Conservation (phyloP, 2,329 filamentous ascomycete species). For the Biscogniauxia sp. region DNA sequence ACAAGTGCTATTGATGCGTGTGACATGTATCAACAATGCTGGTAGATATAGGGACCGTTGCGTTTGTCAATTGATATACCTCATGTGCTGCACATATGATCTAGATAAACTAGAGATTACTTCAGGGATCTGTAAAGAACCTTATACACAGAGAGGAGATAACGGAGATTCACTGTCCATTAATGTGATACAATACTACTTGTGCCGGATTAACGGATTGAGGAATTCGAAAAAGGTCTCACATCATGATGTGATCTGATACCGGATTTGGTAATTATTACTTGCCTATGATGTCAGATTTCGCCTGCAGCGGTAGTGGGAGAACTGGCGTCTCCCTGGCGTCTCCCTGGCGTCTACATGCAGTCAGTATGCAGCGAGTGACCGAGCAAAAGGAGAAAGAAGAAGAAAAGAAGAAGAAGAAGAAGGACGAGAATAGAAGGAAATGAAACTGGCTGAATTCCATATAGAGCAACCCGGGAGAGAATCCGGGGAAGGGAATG, state of each 20-base stretch:
- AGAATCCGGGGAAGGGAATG: not conserved
- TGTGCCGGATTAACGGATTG: not conserved
- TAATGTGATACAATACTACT: too few species aligned
- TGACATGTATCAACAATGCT: too few species aligned
- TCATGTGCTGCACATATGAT: too few species aligned
- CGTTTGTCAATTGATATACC: too few species aligned
- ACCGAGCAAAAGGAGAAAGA: not conserved
- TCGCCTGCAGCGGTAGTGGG: not conserved
- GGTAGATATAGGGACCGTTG: too few species aligned
- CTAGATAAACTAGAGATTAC: too few species aligned
- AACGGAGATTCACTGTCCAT: not conserved
- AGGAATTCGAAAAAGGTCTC: not conserved
- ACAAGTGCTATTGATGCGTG: not conserved
- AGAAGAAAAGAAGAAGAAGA: not conserved
- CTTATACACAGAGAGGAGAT: not conserved
- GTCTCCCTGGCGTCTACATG: too few species aligned
- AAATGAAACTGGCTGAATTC: not conserved
- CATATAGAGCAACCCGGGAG: not conserved
- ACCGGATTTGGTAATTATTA: not conserved
- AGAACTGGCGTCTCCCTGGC: too few species aligned
- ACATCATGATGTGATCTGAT: not conserved
- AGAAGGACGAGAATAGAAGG: not conserved
- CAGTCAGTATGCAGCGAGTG: too few species aligned
- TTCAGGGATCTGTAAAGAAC: too few species aligned
- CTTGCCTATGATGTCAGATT: not conserved